These are phyloP conservation scores for Coniochaeta sp. DNA, from an alignment of 2,329 filamentous ascomycete genomes.

Conservation along the genomic window DNA sequence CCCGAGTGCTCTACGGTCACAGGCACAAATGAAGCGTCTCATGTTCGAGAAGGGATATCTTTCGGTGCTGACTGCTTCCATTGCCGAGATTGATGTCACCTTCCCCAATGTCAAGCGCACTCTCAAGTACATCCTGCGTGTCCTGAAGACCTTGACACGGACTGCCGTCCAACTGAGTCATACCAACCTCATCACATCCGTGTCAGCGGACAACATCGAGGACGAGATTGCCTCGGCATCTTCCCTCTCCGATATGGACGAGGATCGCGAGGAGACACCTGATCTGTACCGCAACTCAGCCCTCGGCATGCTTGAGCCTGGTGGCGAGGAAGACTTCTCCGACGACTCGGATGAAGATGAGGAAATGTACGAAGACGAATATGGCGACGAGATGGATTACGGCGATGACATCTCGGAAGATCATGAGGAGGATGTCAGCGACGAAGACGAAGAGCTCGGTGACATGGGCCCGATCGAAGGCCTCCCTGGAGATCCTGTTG, in stretches of 20 bases:
- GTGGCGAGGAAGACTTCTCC: conserved; percentile 73
- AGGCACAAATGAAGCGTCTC: conserved; percentile 78
- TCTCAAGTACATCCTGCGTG: conserved; percentile 91
- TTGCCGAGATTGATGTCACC: conserved; percentile 92
- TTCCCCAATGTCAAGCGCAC: conserved; percentile 89
- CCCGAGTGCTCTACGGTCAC: conserved; percentile 45
- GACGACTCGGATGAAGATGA: conserved; percentile 66
- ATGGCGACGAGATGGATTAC: conserved; percentile 91
- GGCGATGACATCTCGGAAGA: conserved; percentile 69
- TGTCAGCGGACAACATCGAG: conserved; percentile 62
- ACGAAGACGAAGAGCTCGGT: conserved; percentile 76
- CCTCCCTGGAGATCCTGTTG: conserved; percentile 51
- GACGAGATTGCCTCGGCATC: conserved; percentile 84
- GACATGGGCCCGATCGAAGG: conserved; percentile 84
- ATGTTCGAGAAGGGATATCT: conserved; percentile 99
- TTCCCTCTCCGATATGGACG: conserved; percentile 75
- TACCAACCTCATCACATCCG: conserved; percentile 65
- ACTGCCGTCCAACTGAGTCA: conserved; percentile 83
- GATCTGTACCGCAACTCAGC: conserved; percentile 96
- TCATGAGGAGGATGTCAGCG: conserved; percentile 81
- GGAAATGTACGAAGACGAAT: conserved; percentile 87
- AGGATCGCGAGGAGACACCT: conserved; percentile 87
- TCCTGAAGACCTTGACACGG: conserved; percentile 78
- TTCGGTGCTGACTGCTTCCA: conserved; percentile 77
- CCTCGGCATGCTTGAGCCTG: conserved; percentile 85